Evolutionary conservation across 306 rosid genomes (phyloP).

Genomic region (Castanea crenata): DNA sequence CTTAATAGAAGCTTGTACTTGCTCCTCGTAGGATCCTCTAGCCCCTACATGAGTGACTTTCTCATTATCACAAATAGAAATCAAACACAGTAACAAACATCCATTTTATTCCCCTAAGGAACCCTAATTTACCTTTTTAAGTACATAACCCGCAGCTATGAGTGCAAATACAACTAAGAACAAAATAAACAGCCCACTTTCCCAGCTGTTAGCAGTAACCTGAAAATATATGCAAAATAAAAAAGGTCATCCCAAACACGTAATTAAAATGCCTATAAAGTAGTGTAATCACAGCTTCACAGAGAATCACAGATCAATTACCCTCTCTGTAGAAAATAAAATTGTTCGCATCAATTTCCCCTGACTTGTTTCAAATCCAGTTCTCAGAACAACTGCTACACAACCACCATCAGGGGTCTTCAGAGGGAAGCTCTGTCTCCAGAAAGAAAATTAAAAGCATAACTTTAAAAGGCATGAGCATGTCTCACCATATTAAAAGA

Average conservation of each 20-base stretch:
- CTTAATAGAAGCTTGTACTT: constrained; percentile 95
- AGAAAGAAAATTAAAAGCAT: constrained; percentile 23
- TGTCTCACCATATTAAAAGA: constrained; percentile 9
- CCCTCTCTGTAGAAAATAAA: constrained; percentile 97
- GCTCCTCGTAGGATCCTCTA: constrained; percentile 99
- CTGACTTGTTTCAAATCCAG: constrained; percentile 99
- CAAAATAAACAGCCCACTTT: constrained; percentile 93
- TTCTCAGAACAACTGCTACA: constrained; percentile 90
- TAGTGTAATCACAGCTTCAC: constrained; percentile 11
- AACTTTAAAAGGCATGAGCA: constrained; percentile 24
- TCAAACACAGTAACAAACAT: constrained; percentile 6
- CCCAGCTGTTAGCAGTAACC: constrained; percentile 99
- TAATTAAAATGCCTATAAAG: constrained; percentile 2
- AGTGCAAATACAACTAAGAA: constrained; percentile 94
- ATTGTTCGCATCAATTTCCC: constrained; percentile 99
- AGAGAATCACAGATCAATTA: constrained; percentile 32
- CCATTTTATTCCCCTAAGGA: constrained; percentile 15
- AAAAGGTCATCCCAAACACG: not conserved
- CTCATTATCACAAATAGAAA: constrained; percentile 9
- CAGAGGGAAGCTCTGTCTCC: constrained; percentile 74
- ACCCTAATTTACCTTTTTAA: constrained; percentile 64
- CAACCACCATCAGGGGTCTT: constrained; percentile 98
- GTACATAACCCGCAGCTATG: constrained; percentile 98
- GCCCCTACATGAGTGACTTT: constrained; percentile 55
- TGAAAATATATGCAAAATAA: constrained; percentile 19